Conservation (phyloP, 2,329 filamentous ascomycete genomes). For the Arachnomyces sp. region DNA sequence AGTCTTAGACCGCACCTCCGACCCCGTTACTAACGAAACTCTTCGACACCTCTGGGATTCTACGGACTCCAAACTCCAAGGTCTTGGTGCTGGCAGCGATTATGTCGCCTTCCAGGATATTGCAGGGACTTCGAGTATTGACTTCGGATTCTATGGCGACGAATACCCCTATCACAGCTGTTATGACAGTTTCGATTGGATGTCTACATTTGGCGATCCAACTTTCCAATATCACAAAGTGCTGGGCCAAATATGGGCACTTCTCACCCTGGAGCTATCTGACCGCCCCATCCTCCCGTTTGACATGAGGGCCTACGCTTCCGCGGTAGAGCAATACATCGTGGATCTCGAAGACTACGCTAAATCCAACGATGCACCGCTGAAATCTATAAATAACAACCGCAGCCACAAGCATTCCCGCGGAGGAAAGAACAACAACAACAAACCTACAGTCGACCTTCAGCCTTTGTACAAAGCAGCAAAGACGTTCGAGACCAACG, state of each 20-base stretch:
- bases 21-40: slow-evolving; percentile 63
- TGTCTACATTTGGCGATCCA: slow-evolving; percentile 70
- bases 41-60: slow-evolving; percentile 70
- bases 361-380: slow-evolving; percentile 43
- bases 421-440: slow-evolving; percentile 6
- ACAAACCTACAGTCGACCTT: slow-evolving; percentile 41
- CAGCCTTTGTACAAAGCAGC: slow-evolving; percentile 56
- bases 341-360: slow-evolving; percentile 59
- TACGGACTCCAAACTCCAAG: slow-evolving; percentile 52
- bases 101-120: slow-evolving; percentile 88
- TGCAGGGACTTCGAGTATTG: slow-evolving; percentile 77
- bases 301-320: slow-evolving; percentile 66
- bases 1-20: slow-evolving; percentile 63
- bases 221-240: slow-evolving; percentile 71
- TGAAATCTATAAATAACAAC: slow-evolving; percentile 16
- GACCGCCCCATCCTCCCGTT: slow-evolving; percentile 77
- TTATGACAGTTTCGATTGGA: slow-evolving; percentile 85
- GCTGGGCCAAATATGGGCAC: slow-evolving; percentile 68
- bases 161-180: slow-evolving; percentile 68
- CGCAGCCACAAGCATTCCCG: slow-evolving; percentile 6
- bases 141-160: slow-evolving; percentile 67
- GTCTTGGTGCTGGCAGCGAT: slow-evolving; percentile 68
- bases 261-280: slow-evolving; percentile 77
- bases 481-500: slow-evolving; percentile 49
- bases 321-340: slow-evolving; percentile 56